Base-by-base conservation (phyloP, 2,329 filamentous ascomycete species). In the Ceratocystis cubensis region DNA sequence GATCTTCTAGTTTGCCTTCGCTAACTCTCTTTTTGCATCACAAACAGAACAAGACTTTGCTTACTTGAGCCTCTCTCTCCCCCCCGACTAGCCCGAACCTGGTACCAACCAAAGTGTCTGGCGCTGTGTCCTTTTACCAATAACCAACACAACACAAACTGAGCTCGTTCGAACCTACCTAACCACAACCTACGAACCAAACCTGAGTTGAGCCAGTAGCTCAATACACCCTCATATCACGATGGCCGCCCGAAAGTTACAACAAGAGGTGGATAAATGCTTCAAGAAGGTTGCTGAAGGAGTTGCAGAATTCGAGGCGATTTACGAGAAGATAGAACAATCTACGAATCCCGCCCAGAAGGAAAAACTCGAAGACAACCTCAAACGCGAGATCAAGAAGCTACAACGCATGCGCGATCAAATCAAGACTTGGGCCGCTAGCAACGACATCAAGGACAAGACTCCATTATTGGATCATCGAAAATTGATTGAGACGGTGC, bases 361-460 rank as follows among this genome's bases (percentile, higher is more conserved):
- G 76, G 94, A 97, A 78, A 99, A 97, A 80, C 85, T 96, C 64
- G 94, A 99, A 77, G 94, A 99, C 78, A 91, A 94, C 75, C 83
- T 99, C 71, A 99, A 99, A 81, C 91, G 94, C 75, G 94, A 99
- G 79, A 97, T 97, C 84, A 99, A 99, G 86, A 99, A 99, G 83
- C 86, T 99, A 67, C 94, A 99, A 78, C 85, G 94, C 73, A 87
- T 94, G 76, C 88, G 94, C 74, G 94, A 99, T 77, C 94, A 97
- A 81, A 97, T 99, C 81, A 99, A 99, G 81, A 95, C 93, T 82
- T 99, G 94, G 94, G 92, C 93, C 2, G 89, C 91, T 67, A 92
- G 90, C 78, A 96, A 96, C 80, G 94, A 99, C 75, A 96, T 99
- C 84, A 99, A 99, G 82, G 94, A 99, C 81, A 99, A 99, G 82